Conservation (phyloP, 2,329 filamentous ascomycete genomes). For the Hirsutella thompsonii region DNA sequence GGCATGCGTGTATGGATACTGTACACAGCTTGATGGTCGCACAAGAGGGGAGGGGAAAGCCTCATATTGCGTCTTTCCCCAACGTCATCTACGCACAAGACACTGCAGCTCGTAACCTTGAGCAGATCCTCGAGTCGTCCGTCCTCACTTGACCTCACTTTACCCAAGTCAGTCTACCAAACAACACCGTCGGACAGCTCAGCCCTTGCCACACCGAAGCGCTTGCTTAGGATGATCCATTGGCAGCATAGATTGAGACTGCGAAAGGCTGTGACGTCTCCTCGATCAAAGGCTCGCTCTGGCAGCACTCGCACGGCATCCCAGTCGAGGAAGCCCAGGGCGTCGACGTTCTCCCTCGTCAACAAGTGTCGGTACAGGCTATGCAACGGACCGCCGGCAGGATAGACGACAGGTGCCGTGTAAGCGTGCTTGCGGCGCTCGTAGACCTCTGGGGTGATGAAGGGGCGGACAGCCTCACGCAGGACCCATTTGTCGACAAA, state of each 20-base stretch:
- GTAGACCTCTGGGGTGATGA: conserved; percentile 38
- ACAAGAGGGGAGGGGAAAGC: too few species aligned
- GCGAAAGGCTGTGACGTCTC: conserved; percentile 20
- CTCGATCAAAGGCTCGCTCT: conserved; percentile 22
- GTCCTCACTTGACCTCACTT: too few species aligned
- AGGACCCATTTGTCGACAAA: conserved; percentile 37
- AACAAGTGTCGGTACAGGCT: conserved; percentile 16
- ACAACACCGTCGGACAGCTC: not conserved
- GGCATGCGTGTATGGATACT: too few species aligned
- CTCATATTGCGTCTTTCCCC: too few species aligned
- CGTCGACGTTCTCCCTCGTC: conserved; percentile 21
- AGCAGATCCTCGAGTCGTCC: too few species aligned
- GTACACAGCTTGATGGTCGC: too few species aligned
- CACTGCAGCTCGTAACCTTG: too few species aligned
- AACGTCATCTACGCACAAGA: too few species aligned
- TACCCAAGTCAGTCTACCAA: not conserved
- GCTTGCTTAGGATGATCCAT: conserved; percentile 28
- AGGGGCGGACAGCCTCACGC: conserved; percentile 34
- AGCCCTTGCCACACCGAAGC: conserved; percentile 27
- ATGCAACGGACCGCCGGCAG: conserved; percentile 28
- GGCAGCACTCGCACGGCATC: conserved; percentile 18
- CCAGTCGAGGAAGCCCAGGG: conserved; percentile 28
- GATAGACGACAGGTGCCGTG: conserved; percentile 29
- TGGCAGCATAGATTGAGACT: conserved; percentile 23
- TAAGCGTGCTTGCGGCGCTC: conserved; percentile 34